Evolutionary conservation across 2,329 filamentous ascomycete genomes (phyloP).

Genomic region (Harringtonia lauricola): DNA sequence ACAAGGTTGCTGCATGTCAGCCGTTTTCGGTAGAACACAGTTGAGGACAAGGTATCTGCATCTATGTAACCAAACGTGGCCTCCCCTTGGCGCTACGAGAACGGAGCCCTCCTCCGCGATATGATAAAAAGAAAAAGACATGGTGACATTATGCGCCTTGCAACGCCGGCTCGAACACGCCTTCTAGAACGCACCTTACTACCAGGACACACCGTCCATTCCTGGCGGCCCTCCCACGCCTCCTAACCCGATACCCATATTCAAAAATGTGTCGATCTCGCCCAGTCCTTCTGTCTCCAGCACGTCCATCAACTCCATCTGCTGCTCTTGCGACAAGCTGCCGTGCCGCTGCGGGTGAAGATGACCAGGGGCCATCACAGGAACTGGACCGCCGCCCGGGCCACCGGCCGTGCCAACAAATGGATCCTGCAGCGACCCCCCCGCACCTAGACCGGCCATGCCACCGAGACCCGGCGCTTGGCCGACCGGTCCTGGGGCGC

Average conservation of each 20-base stretch:
- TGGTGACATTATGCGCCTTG: too few species aligned
- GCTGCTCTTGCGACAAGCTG: constrained; percentile 68
- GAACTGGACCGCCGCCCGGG: constrained; percentile 4
- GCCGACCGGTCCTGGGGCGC: constrained; percentile 7
- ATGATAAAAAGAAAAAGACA: too few species aligned
- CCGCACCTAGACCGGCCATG: not conserved
- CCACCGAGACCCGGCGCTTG: not conserved
- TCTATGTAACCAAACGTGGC: too few species aligned
- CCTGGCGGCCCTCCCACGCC: too few species aligned
- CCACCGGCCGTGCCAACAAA: constrained; percentile 4
- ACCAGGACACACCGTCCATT: too few species aligned
- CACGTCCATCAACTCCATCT: constrained; percentile 70
- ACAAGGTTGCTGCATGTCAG: too few species aligned
- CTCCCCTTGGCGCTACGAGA: too few species aligned
- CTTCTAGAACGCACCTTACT: too few species aligned
- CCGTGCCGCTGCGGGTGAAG: constrained; percentile 43
- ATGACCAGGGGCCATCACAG: constrained; percentile 9
- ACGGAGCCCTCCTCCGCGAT: too few species aligned
- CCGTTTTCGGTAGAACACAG: too few species aligned
- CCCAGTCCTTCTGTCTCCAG: constrained; percentile 58
- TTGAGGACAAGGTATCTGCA: too few species aligned
- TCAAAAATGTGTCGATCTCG: constrained; percentile 51
- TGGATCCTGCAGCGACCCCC: constrained; percentile 2
- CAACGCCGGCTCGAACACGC: too few species aligned
- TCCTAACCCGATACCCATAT: constrained; percentile 23